These are phyloP conservation scores for Wickerhamomyces rabaulensis DNA, from an alignment of 805 yeast genomes.

Conservation along the genomic window DNA sequence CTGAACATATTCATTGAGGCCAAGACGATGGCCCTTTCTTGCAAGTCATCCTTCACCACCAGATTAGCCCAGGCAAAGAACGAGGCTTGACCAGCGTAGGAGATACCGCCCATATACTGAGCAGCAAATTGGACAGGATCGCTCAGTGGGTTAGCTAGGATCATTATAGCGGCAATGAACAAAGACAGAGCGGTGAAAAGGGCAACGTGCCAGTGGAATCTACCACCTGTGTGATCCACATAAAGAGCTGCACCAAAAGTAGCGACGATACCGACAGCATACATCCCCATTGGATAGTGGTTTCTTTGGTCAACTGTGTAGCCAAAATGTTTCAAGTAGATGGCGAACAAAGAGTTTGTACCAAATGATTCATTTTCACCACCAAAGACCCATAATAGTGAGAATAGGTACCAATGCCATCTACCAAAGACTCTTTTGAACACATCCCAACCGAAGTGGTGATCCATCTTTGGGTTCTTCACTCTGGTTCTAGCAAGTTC, in stretches of 20 bases:
- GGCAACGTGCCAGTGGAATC: conserved; percentile 49
- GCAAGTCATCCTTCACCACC: conserved; percentile 51
- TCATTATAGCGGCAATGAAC: conserved; percentile 43
- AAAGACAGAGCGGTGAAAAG: conserved; percentile 36
- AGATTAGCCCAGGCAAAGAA: conserved; percentile 63
- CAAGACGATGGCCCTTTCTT: conserved; percentile 58
- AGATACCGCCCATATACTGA: conserved; percentile 48
- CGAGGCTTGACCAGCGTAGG: conserved; percentile 56
- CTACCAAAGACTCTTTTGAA: conserved; percentile 40
- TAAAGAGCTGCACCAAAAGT: conserved; percentile 40
- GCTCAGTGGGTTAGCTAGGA: conserved; percentile 35
- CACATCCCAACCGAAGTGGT: conserved; percentile 29
- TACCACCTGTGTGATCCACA: conserved; percentile 35
- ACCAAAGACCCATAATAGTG: conserved; percentile 46
- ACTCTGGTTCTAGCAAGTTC: conserved; percentile 38
- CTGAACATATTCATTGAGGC: conserved; percentile 66
- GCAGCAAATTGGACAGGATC: conserved; percentile 42
- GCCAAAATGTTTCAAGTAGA: conserved; percentile 37
- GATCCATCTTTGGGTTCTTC: conserved; percentile 31
- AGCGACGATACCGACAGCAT: conserved; percentile 44
- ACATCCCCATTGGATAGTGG: conserved; percentile 51
- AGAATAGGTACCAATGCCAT: conserved; percentile 56
- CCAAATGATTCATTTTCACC: conserved; percentile 45
- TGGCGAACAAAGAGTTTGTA: conserved; percentile 40
- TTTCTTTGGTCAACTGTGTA: conserved; percentile 42